phyloP scores from a whole-genome alignment of 176 grass and related monocot species.

The Triticum aestivum region DNA sequence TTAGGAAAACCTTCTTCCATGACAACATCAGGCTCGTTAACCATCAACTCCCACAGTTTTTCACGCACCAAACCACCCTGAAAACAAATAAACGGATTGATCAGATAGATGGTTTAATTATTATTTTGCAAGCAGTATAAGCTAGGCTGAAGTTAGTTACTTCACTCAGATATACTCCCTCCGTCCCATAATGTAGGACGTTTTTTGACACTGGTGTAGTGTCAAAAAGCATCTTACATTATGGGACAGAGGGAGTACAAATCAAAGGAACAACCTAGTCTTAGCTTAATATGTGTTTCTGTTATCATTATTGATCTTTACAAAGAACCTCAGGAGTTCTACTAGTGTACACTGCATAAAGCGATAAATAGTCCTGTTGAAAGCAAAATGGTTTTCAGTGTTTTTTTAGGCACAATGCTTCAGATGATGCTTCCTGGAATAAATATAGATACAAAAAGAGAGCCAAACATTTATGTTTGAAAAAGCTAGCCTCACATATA shows the following conservation, averaged over 20 bases:
- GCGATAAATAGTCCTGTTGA: background rate
- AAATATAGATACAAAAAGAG: background rate
- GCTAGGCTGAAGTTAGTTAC: background rate
- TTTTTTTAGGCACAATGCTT: background rate
- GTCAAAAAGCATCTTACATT: too few relatives aligned
- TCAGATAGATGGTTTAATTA: background rate
- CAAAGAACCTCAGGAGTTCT: background rate
- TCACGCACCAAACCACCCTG: conserved; percentile 91
- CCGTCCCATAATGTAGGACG: too few relatives aligned
- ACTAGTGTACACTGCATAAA: background rate
- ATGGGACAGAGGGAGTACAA: background rate
- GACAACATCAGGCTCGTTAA: conserved; percentile 65
- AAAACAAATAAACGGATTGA: background rate
- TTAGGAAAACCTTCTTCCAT: conserved; percentile 97
- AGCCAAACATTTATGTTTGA: background rate
- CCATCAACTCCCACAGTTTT: conserved; percentile 82
- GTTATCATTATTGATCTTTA: background rate
- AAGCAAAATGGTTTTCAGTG: background rate
- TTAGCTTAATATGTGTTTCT: background rate
- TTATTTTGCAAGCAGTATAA: background rate
- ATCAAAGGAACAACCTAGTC: background rate
- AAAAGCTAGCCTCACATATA: background rate
- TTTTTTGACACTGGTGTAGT: too few relatives aligned
- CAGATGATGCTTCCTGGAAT: background rate
- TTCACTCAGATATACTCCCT: background rate